These are phyloP conservation scores for Carallia brachiata DNA, from an alignment of 345 rosid genomes.

Conservation along the genomic window DNA sequence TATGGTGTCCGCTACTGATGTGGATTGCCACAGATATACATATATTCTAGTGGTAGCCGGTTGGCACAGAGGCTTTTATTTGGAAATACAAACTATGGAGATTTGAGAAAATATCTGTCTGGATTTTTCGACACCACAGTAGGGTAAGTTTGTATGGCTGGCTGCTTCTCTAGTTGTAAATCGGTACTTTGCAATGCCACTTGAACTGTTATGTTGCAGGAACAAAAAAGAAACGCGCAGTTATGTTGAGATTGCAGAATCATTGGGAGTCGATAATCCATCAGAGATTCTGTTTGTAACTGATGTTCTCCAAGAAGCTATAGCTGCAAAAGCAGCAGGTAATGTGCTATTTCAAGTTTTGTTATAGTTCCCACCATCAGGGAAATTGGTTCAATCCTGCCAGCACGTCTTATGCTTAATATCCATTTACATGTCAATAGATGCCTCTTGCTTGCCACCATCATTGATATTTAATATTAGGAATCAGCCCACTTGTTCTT, in stretches of 20 bases:
- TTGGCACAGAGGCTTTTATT: constrained; percentile 89
- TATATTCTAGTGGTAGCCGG: constrained; percentile 96
- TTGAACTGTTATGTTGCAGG: constrained; percentile 33
- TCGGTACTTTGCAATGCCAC: not conserved
- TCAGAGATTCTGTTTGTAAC: constrained; percentile 80
- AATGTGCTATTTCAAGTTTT: constrained; percentile 1
- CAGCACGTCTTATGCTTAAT: not conserved
- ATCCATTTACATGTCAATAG: not conserved
- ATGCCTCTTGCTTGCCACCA: not conserved
- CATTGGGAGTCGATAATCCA: constrained; percentile 79
- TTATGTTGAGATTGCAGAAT: constrained; percentile 64
- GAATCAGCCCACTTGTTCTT: not conserved
- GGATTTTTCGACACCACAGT: constrained; percentile 83
- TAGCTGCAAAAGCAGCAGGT: constrained; percentile 87
- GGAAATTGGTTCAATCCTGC: not conserved
- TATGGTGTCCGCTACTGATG: too few species aligned
- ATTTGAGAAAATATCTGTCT: constrained; percentile 74
- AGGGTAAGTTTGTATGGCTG: constrained; percentile 48
- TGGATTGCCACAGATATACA: constrained; percentile 57
- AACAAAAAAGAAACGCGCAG: constrained; percentile 74
- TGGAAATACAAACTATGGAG: constrained; percentile 80
- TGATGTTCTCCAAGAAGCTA: constrained; percentile 82
- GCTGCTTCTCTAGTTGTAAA: not conserved
- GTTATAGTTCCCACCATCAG: not conserved
- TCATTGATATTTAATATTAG: too few species aligned